Evolutionary conservation across 2,329 filamentous ascomycete genomes (phyloP).

Genomic region (Fusarium papillatum): DNA sequence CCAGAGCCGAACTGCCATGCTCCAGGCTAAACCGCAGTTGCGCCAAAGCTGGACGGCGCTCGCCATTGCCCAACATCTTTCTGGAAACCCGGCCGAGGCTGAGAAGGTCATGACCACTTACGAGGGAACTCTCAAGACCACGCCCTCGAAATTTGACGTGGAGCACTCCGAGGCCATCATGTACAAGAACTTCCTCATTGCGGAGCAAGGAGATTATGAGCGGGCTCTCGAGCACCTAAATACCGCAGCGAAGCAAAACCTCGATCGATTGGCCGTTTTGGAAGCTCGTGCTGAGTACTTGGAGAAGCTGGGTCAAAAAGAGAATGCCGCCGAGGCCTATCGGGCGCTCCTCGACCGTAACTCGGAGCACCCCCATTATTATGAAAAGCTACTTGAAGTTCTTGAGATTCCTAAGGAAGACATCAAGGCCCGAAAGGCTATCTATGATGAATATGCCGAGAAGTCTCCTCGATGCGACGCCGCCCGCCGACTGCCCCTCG

Average conservation of each 20-base stretch:
- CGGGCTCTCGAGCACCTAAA: constrained; percentile 91
- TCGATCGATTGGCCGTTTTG: constrained; percentile 88
- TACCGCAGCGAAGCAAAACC: constrained; percentile 79
- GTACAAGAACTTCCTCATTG: constrained; percentile 97
- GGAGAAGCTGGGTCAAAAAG: constrained; percentile 79
- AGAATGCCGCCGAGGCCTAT: constrained; percentile 88
- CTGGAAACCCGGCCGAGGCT: constrained; percentile 87
- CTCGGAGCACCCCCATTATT: constrained; percentile 89
- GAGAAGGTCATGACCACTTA: constrained; percentile 94
- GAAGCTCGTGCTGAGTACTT: constrained; percentile 91
- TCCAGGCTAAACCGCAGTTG: constrained; percentile 84
- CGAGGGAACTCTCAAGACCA: constrained; percentile 90
- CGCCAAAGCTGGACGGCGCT: constrained; percentile 98
- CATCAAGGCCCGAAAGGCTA: constrained; percentile 73
- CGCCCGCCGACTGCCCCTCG: constrained; percentile 86
- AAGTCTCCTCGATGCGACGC: constrained; percentile 90
- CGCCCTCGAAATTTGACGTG: constrained; percentile 82
- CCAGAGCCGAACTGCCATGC: constrained; percentile 88
- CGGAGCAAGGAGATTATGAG: constrained; percentile 86
- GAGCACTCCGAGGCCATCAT: constrained; percentile 95
- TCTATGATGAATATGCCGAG: constrained; percentile 83
- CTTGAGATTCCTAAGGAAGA: constrained; percentile 74
- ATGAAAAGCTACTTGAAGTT: constrained; percentile 79
- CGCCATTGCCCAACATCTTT: constrained; percentile 91
- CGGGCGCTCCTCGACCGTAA: constrained; percentile 87